These are phyloP conservation scores for Populus hybrid DNA, from an alignment of 441 rosid species.

Conservation along the genomic window DNA sequence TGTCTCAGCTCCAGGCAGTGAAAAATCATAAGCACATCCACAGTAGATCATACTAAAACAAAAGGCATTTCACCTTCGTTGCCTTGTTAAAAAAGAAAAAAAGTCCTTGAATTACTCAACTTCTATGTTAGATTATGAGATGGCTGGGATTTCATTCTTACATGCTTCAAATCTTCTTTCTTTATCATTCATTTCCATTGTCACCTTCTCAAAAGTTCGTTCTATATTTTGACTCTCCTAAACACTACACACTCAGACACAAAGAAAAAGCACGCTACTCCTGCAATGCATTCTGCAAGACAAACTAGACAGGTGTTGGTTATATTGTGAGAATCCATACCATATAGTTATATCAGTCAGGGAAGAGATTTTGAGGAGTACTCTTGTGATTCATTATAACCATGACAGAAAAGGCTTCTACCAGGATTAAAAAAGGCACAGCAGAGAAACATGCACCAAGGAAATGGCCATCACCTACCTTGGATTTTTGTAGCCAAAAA, in stretches of 20 bases:
- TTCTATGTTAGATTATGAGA: background rate
- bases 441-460: constrained; percentile 8
- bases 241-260: background rate
- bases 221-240: background rate
- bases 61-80: background rate
- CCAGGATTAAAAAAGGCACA: background rate
- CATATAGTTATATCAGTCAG: background rate
- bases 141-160: background rate
- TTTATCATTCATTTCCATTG: background rate
- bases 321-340: background rate
- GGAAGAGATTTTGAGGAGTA: background rate
- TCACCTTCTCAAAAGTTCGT: background rate
- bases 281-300: background rate
- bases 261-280: background rate
- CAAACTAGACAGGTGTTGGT: background rate
- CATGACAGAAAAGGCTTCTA: background rate
- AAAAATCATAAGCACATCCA: background rate
- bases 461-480: constrained; percentile 36
- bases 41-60: background rate
- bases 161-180: background rate
- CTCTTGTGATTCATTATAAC: background rate
- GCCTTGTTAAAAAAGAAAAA: background rate
- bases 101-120: background rate
- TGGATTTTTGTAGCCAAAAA: constrained; percentile 76
- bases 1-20: background rate